Evolutionary conservation across 331 rosid species (phyloP), one percentile per base, ranked within the genome.

Genomic region (Acacia pycnantha): DNA sequence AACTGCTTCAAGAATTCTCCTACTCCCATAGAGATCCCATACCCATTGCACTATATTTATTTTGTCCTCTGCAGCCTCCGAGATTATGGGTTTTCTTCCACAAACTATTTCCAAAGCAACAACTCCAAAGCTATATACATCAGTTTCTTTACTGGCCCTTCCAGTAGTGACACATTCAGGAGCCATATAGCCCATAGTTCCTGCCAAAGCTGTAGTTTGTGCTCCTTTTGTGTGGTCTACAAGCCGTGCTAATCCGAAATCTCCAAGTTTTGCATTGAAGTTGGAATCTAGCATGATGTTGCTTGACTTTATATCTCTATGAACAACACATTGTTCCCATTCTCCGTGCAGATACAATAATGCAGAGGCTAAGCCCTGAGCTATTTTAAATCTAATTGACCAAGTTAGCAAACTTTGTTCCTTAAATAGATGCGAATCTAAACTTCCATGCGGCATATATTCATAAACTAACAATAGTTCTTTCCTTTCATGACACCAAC

Each of bases 111-210:
- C 62, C 1, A 54, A 2, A 56, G 31, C 64, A n/a, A 56, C 64
- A 56, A 56, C 29, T 22, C 89, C 88, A 64, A 88, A 90, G n/a
- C 88, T 85, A 12, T 77, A 90, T 0, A 86, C 77, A 71, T 90
- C 90, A 11, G 86, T 86, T 77, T 86, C 88, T 64, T 83, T 84
- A 43, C 85, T 83, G 1, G 91, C 88, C 18, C 68, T 74, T 1
- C 88, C 80, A 0, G 44, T 46, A 11, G 43, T 56, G 19, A 64
- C 56, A 64, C 76, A 86, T 73, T 88, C 87, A 10, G 88, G 88
- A 16, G 90, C 91, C 77, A 90, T 43, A 48, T 88, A 90, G 14
- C 94, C 91, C 65, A 81, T 26, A 4, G 89, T 88, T 26, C 94
- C 90, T 6, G 88, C 89, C 51, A 86, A 27, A 53, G 54, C 81